Base-by-base conservation (phyloP, 805 yeast genomes). In the Ogataea methanolica region DNA sequence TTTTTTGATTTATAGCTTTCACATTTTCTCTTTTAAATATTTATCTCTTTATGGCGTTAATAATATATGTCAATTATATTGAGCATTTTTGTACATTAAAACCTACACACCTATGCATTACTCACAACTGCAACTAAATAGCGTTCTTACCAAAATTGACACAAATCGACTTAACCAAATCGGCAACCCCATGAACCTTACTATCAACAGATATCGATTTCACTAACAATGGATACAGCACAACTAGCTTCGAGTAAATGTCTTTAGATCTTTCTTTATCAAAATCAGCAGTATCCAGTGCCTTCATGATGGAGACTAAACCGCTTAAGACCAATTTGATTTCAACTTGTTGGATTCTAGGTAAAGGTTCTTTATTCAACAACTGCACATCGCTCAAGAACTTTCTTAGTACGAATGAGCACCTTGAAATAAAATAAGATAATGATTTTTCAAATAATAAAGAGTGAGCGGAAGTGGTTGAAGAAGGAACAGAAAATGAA, bases 261-360 rank as follows among this genome's bases (percentile, higher is more conserved):
- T 33, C 42, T 3, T 36, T 37, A 6, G 52, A 16, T 7, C 38
- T 21, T 6, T 31, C 38, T 12, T 49, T 39, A 29, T 9, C 8
- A 8, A 16, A 9, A 2, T 45, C 42, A 4, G 38, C 8, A 4
- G 37, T 38, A 11, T 47, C 47, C 16, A 51, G 12, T 1, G 43
- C 48, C 3, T 45, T 36, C 34, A 51, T 41, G 11, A 53, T 50
- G 5, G 45, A 35, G 15, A 40, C 47, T 5, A 81, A 54, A 0
- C 86, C 85, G 4, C 62, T 49, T 22, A 83, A 54, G 6, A 81
- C 56, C 0, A 69, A 56, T 12, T 53, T 51, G n/a, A 90, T 58
- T 61, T 91, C 98, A 6, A 68, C 64, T 45, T 78, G 78, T 54
- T 88, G 88, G 7, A 86, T 63, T 36, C 75, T 72, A 0, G 92